These are phyloP conservation scores for Gracilariopsis chorda DNA, from an alignment of 23 red algal species.

Conservation along the genomic window DNA sequence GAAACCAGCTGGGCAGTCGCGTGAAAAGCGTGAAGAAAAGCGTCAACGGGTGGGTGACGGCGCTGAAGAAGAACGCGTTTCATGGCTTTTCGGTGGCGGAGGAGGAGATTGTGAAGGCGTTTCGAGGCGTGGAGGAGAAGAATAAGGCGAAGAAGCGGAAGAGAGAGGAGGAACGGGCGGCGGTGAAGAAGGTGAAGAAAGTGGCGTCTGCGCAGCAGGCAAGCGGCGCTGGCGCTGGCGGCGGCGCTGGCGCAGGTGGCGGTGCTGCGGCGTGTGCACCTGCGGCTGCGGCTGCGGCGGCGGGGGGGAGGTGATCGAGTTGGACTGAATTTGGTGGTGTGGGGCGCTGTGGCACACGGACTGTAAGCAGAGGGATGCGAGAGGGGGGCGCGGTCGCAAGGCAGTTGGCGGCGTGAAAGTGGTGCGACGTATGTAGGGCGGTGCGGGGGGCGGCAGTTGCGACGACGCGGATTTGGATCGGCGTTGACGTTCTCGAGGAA, in stretches of 20 bases:
- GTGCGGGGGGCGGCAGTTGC: background rate
- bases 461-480: background rate
- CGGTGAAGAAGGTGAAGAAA: constrained; percentile 19
- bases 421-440: background rate
- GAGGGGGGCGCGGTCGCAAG: background rate
- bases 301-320: constrained; percentile 11
- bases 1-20: constrained; percentile 35
- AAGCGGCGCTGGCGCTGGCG: background rate
- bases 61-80: constrained; percentile 45
- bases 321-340: too few relatives aligned
- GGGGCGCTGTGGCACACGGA: too few relatives aligned
- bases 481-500: too few relatives aligned
- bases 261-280: too few relatives aligned
- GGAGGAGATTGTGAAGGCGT: constrained; percentile 15
- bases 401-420: background rate
- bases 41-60: constrained; percentile 12
- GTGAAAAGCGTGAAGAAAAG: constrained; percentile 47
- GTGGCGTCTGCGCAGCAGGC: background rate
- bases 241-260: background rate
- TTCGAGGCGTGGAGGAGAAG: constrained; percentile 47
- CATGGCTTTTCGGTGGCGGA: constrained; percentile 32
- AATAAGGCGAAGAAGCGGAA: constrained; percentile 40
- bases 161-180: background rate
- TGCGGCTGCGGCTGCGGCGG: background rate
- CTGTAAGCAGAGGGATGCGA: background rate